Evolutionary conservation across 345 rosid species (phyloP).

Genomic region (Sisymbrium altissimum): DNA sequence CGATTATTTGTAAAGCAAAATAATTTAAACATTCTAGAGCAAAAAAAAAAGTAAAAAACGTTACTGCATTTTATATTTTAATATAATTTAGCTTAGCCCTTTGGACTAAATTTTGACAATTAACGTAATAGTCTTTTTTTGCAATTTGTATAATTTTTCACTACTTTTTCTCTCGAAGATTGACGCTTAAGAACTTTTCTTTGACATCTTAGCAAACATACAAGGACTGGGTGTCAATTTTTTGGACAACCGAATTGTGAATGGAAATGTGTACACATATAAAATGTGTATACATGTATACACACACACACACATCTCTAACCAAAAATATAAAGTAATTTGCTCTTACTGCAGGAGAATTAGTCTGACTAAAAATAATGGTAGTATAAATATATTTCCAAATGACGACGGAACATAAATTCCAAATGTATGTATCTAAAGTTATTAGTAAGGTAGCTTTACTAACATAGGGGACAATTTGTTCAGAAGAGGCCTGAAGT

Average conservation of each 20-base stretch:
- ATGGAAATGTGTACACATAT: neutral
- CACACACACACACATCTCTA: neutral
- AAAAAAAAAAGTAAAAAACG: neutral
- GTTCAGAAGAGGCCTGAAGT: constrained; percentile 28
- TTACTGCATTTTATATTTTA: neutral
- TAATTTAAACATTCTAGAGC: neutral
- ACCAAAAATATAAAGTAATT: neutral
- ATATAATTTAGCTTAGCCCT: neutral
- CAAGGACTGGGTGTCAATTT: neutral
- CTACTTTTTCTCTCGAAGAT: neutral
- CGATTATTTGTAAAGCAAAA: neutral
- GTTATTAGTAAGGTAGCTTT: constrained; percentile 21
- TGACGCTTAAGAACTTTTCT: neutral
- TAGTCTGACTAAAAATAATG: constrained; percentile 9
- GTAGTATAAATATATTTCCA: neutral
- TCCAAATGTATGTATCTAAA: constrained; percentile 17
- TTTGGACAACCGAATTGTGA: neutral
- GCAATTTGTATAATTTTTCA: neutral
- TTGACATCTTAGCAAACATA: neutral
- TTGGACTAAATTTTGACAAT: neutral
- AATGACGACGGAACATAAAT: constrained; percentile 24
- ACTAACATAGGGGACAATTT: constrained; percentile 28
- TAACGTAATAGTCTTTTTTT: neutral
- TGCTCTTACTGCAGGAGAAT: neutral
- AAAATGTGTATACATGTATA: too few species aligned